Base-by-base conservation (phyloP, 1,284 basidiomycete species). In the Cronartium ribicola region DNA sequence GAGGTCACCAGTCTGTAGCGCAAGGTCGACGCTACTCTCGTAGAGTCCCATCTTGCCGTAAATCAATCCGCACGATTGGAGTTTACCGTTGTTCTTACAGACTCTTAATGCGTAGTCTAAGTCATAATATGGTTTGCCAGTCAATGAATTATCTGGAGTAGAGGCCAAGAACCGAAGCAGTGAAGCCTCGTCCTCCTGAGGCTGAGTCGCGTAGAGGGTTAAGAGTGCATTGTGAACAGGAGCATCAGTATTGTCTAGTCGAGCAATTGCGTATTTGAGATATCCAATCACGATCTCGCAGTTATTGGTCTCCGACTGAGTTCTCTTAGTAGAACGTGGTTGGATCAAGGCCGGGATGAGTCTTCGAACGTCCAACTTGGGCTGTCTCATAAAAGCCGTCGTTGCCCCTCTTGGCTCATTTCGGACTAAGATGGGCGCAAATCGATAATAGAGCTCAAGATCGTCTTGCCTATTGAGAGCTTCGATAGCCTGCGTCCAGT, bases 31-130 rank as follows among this genome's bases (percentile, higher is more conserved):
- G 76, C 92, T 94, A 78, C 91, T 91, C 83, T 98, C 96, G 84
- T 90, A 97, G 66, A 98, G 83, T 0, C 92, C 94, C 93, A 99
- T 95, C 84, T 96, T 94, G 8, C 92, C 91, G 82, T 98, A 98
- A 75, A 99, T 95, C 79, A 93, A 90, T 57, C 98, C 93, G 80
- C 94, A 98, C 1, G 95, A 88, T 78, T 94, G 91, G 40, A 88
- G 91, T 63, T 91, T 85, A 5, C 88, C 87, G 57, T 89, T 85
- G 17, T 78, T 76, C 77, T 88, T 86, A 83, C 94, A 98, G 61
- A 96, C 83, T 8, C 96, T 88, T 75, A 99, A 81, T 0, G 95
- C 96, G 80, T 98, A 98, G 83, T 98, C 94, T 48, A 98, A 86
- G 79, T 98, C 95, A 80, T 94, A 98, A 81, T 93, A 96, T 0